Evolutionary conservation across 441 rosid species (phyloP), one percentile per base, ranked within the genome.

Genomic region (Kokia cookei): DNA sequence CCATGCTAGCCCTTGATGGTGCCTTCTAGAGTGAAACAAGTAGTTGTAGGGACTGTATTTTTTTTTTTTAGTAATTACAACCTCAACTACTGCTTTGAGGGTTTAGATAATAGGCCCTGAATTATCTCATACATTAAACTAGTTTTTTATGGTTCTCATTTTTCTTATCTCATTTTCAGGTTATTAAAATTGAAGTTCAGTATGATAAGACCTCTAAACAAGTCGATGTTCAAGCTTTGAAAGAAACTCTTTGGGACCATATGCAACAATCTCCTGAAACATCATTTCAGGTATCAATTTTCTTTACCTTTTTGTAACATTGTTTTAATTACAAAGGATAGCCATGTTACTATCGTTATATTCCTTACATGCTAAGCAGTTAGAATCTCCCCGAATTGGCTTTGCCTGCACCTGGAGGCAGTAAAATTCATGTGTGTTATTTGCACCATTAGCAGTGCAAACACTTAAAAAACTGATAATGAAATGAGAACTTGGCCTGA

Each of bases 201-300:
- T 95, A 90, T 76, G 98, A 95, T 79, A 91, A 86, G 83, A 86
- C 91, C 69, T 88, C 97, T 50, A 91, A 93, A 80, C 97, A 88
- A 89, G 96, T 95, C 51, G 98, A 95, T 74, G 98, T 95, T 62
- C 97, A 89, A 83, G 78, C 71, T 59, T 84, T 93, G 65, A 93
- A 95, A 83, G 93, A 86, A 85, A 90, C 94, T 62, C 88, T 95
- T 51, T 93, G 98, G 99, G 88, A 78, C 64, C 91, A 84, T 37
- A 84, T 93, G 17, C 89, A 85, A 65, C 87, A 76, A 72, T 80
- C 90, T 71, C 84, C 91, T 5, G 80, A 82, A 81, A 37, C 60
- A 24, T 78, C 89, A 75, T 24, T 43, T 71, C 83, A 69, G 65
- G 72, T 43, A 15, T 35, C 13, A 51, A 48, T 68, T 63, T 67